These are phyloP conservation scores for Nyctanthes arbortristis DNA, from an alignment of 257 asterid species.

Conservation along the genomic window DNA sequence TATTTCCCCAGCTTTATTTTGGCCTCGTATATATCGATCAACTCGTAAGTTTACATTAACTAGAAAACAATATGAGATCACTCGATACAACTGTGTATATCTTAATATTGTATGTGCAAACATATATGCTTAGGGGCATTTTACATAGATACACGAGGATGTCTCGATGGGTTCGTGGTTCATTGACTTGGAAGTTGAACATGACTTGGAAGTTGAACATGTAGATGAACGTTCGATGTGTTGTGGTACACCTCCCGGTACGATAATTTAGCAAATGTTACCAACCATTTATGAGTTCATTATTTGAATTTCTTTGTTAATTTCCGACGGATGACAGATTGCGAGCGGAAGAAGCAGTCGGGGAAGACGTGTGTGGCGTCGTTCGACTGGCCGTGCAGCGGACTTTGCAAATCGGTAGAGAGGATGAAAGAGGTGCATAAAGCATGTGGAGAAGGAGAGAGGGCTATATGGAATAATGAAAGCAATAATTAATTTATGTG, in stretches of 20 bases:
- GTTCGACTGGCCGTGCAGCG: slow-evolving; percentile 87
- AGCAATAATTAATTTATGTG: no score
- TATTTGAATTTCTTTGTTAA: neutral
- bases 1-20: no score
- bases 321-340: slow-evolving; percentile 32
- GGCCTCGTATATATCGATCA: slow-evolving; percentile 64
- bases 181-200: slow-evolving; percentile 78
- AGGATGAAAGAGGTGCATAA: slow-evolving; percentile 65
- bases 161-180: slow-evolving; percentile 79
- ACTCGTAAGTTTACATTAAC: slow-evolving; percentile 46
- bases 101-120: neutral
- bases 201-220: no score
- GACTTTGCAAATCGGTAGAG: slow-evolving; percentile 73
- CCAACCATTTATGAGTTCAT: neutral
- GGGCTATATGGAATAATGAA: slow-evolving; percentile 60
- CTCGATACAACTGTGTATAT: neutral
- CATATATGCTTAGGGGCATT: slow-evolving; percentile 38
- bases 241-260: slow-evolving; percentile 78
- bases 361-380: slow-evolving; percentile 76
- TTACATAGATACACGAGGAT: slow-evolving; percentile 72
- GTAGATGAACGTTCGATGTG: slow-evolving; percentile 75
- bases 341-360: slow-evolving; percentile 45
- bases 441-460: slow-evolving; percentile 70
- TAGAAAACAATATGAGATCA: neutral
- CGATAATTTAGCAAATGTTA: neutral